These are phyloP conservation scores for Pelargonium fulgidum DNA, from an alignment of 441 rosid genomes.

Conservation along the genomic window DNA sequence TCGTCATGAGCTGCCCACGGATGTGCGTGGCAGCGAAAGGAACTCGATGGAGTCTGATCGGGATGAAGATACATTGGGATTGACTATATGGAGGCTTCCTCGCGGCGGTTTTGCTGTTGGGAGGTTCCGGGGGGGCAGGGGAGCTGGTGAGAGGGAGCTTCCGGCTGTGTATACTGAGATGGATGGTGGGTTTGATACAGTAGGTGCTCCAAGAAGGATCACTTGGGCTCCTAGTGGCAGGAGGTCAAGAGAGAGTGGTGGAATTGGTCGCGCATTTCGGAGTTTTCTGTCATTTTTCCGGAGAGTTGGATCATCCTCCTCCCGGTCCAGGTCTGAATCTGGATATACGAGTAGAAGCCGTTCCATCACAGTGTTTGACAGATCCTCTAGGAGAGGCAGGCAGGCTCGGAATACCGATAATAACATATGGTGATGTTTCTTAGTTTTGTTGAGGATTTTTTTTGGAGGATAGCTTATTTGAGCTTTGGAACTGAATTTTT, in stretches of 20 bases:
- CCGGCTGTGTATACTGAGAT: conserved; percentile 59
- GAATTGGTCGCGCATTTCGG: conserved; percentile 39
- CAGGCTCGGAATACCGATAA: conserved; percentile 28
- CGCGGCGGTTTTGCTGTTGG: conserved; percentile 62
- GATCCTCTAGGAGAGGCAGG: conserved; percentile 30
- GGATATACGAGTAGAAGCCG: conserved; percentile 28
- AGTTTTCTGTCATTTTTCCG: conserved; percentile 41
- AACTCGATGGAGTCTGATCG: conserved; percentile 25
- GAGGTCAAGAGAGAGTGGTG: conserved; percentile 40
- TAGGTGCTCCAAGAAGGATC: conserved; percentile 43
- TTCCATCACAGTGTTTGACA: conserved; percentile 21
- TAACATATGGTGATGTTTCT: conserved; percentile 20
- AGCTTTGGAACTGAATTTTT: too few relatives aligned
- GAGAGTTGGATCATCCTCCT: conserved; percentile 30
- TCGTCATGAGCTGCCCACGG: conserved; percentile 47
- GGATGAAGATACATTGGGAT: conserved; percentile 35
- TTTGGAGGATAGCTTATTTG: neutral
- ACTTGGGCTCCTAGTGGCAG: conserved; percentile 45
- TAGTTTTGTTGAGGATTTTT: conserved; percentile 6
- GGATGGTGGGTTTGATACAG: conserved; percentile 50
- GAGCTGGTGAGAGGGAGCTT: conserved; percentile 43
- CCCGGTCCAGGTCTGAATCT: conserved; percentile 23
- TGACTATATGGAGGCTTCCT: conserved; percentile 56
- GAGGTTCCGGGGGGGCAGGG: conserved; percentile 45
- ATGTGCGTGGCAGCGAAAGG: conserved; percentile 19